These are phyloP conservation scores for Suillus sp. DNA, from an alignment of 768 basidiomycete species.

Conservation along the genomic window DNA sequence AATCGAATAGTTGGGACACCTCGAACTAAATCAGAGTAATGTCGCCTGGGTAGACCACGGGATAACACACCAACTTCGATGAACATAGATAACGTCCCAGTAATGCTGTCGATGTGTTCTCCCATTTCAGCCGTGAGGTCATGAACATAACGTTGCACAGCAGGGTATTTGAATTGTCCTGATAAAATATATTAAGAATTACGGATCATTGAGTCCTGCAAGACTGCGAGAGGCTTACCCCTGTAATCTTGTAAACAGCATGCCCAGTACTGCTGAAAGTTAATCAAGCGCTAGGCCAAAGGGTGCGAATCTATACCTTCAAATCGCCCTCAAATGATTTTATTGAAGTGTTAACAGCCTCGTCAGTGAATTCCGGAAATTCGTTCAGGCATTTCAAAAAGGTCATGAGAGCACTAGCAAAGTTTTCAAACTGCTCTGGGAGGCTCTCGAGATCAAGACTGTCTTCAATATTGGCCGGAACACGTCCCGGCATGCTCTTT, in stretches of 20 bases:
- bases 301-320: conserved; percentile 42
- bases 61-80: conserved; percentile 66
- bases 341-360: conserved; percentile 71
- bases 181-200: conserved; percentile 9
- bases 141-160: conserved; percentile 75
- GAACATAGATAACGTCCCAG: conserved; percentile 68
- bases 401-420: conserved; percentile 67
- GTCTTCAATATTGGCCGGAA: conserved; percentile 26
- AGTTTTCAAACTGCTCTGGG: conserved; percentile 60
- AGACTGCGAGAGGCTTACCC: conserved; percentile 37
- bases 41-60: not conserved
- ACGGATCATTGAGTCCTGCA: not conserved
- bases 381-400: conserved; percentile 75
- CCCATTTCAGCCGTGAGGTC: conserved; percentile 76
- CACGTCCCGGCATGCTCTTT: conserved; percentile 27
- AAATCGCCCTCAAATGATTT: conserved; percentile 69
- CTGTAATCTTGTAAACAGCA: conserved; percentile 68
- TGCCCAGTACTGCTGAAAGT: conserved; percentile 63
- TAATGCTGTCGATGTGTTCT: conserved; percentile 70
- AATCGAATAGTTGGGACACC: conserved; percentile 78
- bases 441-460: conserved; percentile 62
- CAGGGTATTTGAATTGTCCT: conserved; percentile 74
- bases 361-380: conserved; percentile 78
- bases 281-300: not conserved
- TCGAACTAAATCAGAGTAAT: conserved; percentile 23